Base-by-base conservation (phyloP, 164 flowering plant genomes). In the Brasenia schreberi region DNA sequence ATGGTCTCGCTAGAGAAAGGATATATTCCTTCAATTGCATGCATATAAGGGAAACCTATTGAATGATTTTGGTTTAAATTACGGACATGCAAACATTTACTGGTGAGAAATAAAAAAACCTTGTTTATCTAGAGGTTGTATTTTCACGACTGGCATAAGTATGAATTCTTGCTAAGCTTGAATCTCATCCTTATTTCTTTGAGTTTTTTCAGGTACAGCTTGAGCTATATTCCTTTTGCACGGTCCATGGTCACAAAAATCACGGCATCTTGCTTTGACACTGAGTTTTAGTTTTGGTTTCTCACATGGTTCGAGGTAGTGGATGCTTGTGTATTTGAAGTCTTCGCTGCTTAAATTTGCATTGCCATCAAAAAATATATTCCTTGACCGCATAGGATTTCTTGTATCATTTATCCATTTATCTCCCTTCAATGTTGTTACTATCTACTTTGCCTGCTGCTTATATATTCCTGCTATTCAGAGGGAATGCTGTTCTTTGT, bases 221-320 rank as follows among this genome's bases (percentile, higher is more conserved):
- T 89, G 84, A 92, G 96, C 80, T 92, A 89, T 81, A 88, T 92
- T 49, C 98, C 98, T 23, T 92, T 92, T 69, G 98, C 96, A 2
- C 75, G 95, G 77, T 67, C 98, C 16, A 84, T 88, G 91, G 85
- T 89, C 66, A 84, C 95, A 0, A 89, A 84, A 77, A 65, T 84
- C 70, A 74, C 87, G 83, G 66, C 71, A 6, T 70, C 85, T 73
- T 88, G 95, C 79, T 88, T 92, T 68, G 96, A 92, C 80, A 92
- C 98, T 7, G 98, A 89, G 59, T 92, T 89, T 72, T 92, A 84
- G 62, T 7, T 45, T 45, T 45, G 53, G 53, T 45, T 45, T 45
- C 53, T 23, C 27, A 23, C 53, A 45, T 7, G 53, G 53, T 45
- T 45, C 53, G 12, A 7, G 53, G 12, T 45, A 45, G 5, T 45